Evolutionary conservation across 2,329 filamentous ascomycete genomes (phyloP), one percentile per base, ranked within the genome.

Genomic region (Trichoderma sp.): DNA sequence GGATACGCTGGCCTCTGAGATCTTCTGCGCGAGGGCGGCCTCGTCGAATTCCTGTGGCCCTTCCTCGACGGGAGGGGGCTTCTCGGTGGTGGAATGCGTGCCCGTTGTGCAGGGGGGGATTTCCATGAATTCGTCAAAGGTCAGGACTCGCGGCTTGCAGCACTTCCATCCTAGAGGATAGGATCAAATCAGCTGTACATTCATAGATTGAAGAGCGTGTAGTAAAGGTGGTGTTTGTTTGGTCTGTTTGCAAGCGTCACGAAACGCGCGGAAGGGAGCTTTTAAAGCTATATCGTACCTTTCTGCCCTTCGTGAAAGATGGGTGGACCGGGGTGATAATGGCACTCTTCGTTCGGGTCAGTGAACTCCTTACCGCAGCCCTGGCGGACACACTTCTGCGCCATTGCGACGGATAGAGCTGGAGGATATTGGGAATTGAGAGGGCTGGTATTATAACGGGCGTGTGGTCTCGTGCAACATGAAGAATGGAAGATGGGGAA

Each of bases 301-400:
- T 99, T 98, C 80, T 97, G 94, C 67, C 95, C 95, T 81, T 99
- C 95, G 77, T 98, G 95, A 78, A 99, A 99, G 76, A 95, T 84
- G 52, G 95, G 95, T 69, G 93, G 92, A 64, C 93, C 93, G 50
- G 94, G 92, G 79, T 99, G 95, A 81, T 97, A 98, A 71, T 87
- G 81, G 80, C 95, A 99, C 71, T 88, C 84, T 77, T 97, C 94
- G 48, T 92, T 87, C 10, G 88, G 79, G 77, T 97, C 90, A 56
- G 88, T 88, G 78, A 92, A 98, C 69, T 83, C 78, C 83, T 97
- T 98, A 73, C 90, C 92, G 79, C 95, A 99, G 76, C 93, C 93
- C 79, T 96, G 93, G 81, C 97, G 95, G 66, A 97, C 92, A 78
- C 95, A 99, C 81, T 96, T 98, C 73, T 88, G 85, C 65, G 89